Evolutionary conservation across 148 eudicot genomes (phyloP).

Genomic region (Spergularia bocconei): DNA sequence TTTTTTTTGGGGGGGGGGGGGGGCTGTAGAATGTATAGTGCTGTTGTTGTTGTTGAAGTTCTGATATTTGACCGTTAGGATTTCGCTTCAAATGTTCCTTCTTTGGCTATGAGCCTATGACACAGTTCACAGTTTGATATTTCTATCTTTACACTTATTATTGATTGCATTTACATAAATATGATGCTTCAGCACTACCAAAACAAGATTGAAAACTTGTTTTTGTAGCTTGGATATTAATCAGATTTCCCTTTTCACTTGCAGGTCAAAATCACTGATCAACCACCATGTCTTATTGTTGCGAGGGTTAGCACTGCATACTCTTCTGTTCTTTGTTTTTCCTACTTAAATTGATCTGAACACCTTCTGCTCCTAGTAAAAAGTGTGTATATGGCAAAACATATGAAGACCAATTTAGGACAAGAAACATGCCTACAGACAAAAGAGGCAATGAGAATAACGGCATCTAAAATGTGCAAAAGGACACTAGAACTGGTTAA

Average conservation of each 20-base stretch:
- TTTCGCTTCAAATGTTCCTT: not conserved
- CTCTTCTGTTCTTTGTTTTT: slow-evolving; percentile 2
- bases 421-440: too few relatives aligned
- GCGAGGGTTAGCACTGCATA: slow-evolving; percentile 57
- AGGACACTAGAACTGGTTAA: not conserved
- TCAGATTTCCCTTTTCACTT: slow-evolving; percentile 14
- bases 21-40: too few relatives aligned
- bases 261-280: slow-evolving; percentile 60
- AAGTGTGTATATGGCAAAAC: not conserved
- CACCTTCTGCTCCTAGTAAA: not conserved
- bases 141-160: not conserved
- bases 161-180: not conserved
- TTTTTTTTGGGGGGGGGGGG: too few relatives aligned
- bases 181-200: not conserved
- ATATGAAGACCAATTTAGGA: too few relatives aligned
- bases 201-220: not conserved
- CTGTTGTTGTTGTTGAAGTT: too few relatives aligned
- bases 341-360: slow-evolving; percentile 1
- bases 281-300: slow-evolving; percentile 52
- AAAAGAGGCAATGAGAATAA: not conserved
- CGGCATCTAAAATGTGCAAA: not conserved
- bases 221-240: not conserved
- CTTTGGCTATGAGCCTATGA: not conserved
- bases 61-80: too few relatives aligned
- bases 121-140: not conserved